Percentiles rank a stretch among this genome's conserved stretches.
Conservation (phyloP, 331 rosid genomes). For the Malus hybrid region DNA sequence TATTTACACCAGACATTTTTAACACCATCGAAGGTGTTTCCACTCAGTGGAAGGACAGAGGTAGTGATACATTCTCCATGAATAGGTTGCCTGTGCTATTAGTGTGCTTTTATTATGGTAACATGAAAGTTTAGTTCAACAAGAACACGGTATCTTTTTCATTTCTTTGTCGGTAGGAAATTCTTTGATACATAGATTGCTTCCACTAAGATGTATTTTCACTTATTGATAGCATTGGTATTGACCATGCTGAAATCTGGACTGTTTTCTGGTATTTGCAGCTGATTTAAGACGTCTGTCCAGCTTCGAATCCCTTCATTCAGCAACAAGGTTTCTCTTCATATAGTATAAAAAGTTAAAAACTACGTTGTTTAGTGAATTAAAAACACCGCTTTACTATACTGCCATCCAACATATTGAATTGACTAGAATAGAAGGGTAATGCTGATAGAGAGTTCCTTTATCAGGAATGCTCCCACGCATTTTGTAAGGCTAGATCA, state of each 20-base stretch:
- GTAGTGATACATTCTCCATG: slow-evolving; percentile 28
- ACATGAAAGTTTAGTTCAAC: neutral
- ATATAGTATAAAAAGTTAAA: no score
- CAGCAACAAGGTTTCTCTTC: slow-evolving; percentile 54
- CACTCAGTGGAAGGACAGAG: slow-evolving; percentile 69
- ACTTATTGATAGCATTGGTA: neutral
- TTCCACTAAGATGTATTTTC: neutral
- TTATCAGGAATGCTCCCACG: slow-evolving; percentile 53
- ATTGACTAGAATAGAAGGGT: neutral
- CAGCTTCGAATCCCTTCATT: slow-evolving; percentile 85
- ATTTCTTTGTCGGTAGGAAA: neutral
- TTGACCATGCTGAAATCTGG: slow-evolving; percentile 3
- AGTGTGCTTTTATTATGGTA: neutral
- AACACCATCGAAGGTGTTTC: slow-evolving; percentile 75
- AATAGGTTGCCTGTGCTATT: neutral
- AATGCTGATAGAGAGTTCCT: slow-evolving; percentile 7
- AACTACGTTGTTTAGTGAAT: no score
- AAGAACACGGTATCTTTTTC: neutral
- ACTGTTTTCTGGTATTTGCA: slow-evolving; percentile 28
- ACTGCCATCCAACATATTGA: neutral
- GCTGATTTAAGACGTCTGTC: slow-evolving; percentile 85
- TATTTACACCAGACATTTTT: slow-evolving; percentile 81
- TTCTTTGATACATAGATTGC: neutral
- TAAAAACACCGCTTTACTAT: neutral
- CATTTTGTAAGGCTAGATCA: slow-evolving; percentile 91